Evolutionary conservation across 345 rosid species (phyloP).

Genomic region (Populus euphratica): DNA sequence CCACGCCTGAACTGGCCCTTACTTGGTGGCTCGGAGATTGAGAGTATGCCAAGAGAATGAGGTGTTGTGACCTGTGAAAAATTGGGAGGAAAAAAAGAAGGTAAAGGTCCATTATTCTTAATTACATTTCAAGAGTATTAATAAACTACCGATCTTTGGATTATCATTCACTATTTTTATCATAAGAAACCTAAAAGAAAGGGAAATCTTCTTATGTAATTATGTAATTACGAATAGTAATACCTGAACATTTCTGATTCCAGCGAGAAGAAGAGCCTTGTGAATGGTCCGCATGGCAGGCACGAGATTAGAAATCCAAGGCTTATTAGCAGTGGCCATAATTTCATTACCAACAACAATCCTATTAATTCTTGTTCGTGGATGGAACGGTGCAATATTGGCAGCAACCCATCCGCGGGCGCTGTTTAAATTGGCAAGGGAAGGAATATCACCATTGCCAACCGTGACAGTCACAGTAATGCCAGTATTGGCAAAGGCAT

Average conservation of each 20-base stretch:
- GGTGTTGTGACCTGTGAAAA: conserved; percentile 19
- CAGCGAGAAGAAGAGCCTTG: conserved; percentile 17
- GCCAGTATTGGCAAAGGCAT: conserved; percentile 22
- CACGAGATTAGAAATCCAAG: conserved; percentile 33
- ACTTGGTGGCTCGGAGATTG: conserved; percentile 20
- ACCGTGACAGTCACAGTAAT: conserved; percentile 21
- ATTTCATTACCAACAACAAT: conserved; percentile 70
- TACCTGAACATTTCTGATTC: conserved; percentile 10
- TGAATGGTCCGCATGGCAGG: conserved; percentile 24
- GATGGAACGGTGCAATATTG: conserved; percentile 57
- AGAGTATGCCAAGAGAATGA: conserved; percentile 18
- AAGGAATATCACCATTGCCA: conserved; percentile 49
- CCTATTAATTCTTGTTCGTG: conserved; percentile 56
- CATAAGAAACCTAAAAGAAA: too few species aligned
- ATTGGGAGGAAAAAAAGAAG: neutral
- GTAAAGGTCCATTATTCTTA: too few species aligned
- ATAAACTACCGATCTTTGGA: too few species aligned
- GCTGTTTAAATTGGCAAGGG: conserved; percentile 32
- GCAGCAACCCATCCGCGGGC: conserved; percentile 59
- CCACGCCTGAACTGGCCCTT: conserved; percentile 16
- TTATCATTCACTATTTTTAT: too few species aligned
- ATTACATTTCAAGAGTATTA: too few species aligned
- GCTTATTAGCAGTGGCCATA: conserved; percentile 34
- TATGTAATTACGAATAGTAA: neutral
- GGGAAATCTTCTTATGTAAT: neutral